Base-by-base conservation (phyloP, 2,329 filamentous ascomycete species). In the Sporothrix brunneoviolacea region DNA sequence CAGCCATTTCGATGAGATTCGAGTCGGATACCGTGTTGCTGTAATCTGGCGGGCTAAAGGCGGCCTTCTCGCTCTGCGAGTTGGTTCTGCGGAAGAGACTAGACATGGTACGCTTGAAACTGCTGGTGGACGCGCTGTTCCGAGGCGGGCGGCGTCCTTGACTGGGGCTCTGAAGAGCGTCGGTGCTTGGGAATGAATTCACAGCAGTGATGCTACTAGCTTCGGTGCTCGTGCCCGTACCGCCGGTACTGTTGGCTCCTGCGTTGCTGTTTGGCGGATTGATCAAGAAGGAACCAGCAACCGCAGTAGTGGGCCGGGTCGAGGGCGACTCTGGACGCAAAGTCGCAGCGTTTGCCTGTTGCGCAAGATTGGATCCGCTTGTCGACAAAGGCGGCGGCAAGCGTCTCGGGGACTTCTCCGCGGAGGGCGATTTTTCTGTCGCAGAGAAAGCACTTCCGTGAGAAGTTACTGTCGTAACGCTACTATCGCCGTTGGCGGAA, bases 71-170 rank as follows among this genome's bases (percentile, higher is more conserved):
- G 42, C 58, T 27, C 43, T 62, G 57, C 8, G 68, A 69, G 57
- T 67, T 69, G 50, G 68, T 65, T 48, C 73, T 69, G 28, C 69
- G 68, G 61, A 76, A 73, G n/a, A 77, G 58, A 52, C 62, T 73
- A 18, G 74, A 73, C 69, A 76, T 73, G 44, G 70, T 75, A 55
- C 71, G 71, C 55, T 68, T 72, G 60, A 77, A 70, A 54, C 68
- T 72, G 24, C 64, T 64, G n/a, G 69, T 67, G 4, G 61, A 61
- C 28, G 51, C 38, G 67, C 70, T 55, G 22, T 67, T 65, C 51
- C 71, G 70, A 4, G 70, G 70, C 37, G 68, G 67, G 35, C 69
- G 68, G 41, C 69, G 67, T 12, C 66, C 63, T 2, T 28, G 30
- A 1, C 24, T 15, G 2, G 44, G 30, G 53, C 67, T 71, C 15